These are phyloP conservation scores for Nitzschia palea DNA, from an alignment of 108 stramenopile genomes.

Conservation along the genomic window DNA sequence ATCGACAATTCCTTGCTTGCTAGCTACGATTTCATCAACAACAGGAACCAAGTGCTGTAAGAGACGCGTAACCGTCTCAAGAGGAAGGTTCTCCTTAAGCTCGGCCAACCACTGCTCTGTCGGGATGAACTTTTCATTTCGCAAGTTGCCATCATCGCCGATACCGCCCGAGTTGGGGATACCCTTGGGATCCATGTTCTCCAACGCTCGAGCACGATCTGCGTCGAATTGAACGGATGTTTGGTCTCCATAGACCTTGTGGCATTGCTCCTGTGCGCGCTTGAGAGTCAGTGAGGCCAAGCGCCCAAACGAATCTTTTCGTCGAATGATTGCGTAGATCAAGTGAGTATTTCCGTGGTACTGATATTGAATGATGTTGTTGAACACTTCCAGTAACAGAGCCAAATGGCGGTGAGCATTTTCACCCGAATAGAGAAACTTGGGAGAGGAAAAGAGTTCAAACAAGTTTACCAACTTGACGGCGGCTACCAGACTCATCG, in stretches of 20 bases:
- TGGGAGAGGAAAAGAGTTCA: constrained; percentile 90
- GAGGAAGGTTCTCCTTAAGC: constrained; percentile 83
- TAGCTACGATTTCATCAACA: constrained; percentile 84
- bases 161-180: constrained; percentile 42
- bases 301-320: constrained; percentile 82
- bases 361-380: constrained; percentile 99
- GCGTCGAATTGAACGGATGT: constrained; percentile 58
- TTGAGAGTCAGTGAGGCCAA: constrained; percentile 74
- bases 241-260: constrained; percentile 73
- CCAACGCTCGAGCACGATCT: constrained; percentile 49
- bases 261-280: constrained; percentile 74
- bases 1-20: constrained; percentile 75
- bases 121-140: constrained; percentile 58
- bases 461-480: constrained; percentile 95
- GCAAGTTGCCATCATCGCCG: constrained; percentile 8
- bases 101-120: constrained; percentile 89
- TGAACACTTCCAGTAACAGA: constrained; percentile 93
- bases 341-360: constrained; percentile 95
- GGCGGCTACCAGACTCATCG: constrained; percentile 85
- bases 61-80: constrained; percentile 89
- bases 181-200: constrained; percentile 58
- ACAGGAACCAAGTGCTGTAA: constrained; percentile 93
- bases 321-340: constrained; percentile 94
- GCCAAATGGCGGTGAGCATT: constrained; percentile 88
- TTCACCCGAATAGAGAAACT: constrained; percentile 88